A percentile compares a stretch with the other conserved stretches of the same genome.
These are phyloP conservation scores for Epichloe coenophiala DNA, from an alignment of 2,329 filamentous ascomycete species.

Conservation along the genomic window DNA sequence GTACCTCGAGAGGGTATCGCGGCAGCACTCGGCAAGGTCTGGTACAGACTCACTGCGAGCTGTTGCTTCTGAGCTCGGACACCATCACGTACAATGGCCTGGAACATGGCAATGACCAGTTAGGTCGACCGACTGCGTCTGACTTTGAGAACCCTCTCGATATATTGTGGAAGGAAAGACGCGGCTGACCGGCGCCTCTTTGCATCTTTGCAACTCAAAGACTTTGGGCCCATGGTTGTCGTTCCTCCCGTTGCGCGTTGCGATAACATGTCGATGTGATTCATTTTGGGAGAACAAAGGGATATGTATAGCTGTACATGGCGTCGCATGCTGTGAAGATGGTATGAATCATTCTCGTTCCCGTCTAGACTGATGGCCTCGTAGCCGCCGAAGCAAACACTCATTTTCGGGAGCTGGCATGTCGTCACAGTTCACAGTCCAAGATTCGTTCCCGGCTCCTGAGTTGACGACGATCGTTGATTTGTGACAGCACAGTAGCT, in stretches of 20 bases:
- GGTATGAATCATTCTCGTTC: too few relatives aligned
- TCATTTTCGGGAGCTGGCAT: too few relatives aligned
- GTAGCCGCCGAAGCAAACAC: too few relatives aligned
- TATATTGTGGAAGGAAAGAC: not conserved
- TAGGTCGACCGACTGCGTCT: not conserved
- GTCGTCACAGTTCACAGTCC: too few relatives aligned
- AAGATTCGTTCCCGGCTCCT: too few relatives aligned
- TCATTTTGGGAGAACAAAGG: not conserved
- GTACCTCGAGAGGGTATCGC: slow-evolving; percentile 1
- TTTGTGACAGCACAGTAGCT: too few relatives aligned
- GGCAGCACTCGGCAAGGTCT: slow-evolving; percentile 2
- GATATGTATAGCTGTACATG: too few relatives aligned
- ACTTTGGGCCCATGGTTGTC: not conserved
- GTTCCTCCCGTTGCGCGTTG: not conserved
- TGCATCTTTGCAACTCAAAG: not conserved
- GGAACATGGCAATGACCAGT: not conserved
- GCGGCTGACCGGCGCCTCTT: not conserved
- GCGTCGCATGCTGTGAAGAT: too few relatives aligned
- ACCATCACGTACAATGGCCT: slow-evolving; percentile 2
- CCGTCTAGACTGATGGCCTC: too few relatives aligned
- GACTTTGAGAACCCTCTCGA: not conserved
- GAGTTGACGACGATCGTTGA: too few relatives aligned
- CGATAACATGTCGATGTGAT: not conserved
- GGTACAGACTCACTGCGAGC: slow-evolving; percentile 3
- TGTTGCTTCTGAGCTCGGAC: slow-evolving; percentile 4